These are phyloP conservation scores for Xylaria sp. DNA, from an alignment of 2,329 filamentous ascomycete species.

Conservation along the genomic window DNA sequence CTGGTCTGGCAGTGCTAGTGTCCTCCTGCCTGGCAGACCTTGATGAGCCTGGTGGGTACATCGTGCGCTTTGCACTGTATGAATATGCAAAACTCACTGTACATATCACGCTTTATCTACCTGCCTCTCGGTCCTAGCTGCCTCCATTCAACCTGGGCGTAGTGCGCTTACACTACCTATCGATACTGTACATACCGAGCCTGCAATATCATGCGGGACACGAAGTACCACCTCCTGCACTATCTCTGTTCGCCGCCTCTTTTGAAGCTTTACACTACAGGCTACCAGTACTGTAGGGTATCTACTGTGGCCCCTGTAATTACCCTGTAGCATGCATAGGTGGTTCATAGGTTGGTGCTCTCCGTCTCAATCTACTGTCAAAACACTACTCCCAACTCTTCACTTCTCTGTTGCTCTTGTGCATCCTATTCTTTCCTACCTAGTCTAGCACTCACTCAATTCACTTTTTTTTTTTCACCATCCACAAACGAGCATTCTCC, in stretches of 20 bases:
- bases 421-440: constrained; percentile 33
- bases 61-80: neutral
- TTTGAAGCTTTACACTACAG: neutral
- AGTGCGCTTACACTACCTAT: neutral
- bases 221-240: neutral
- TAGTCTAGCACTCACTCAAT: constrained; percentile 24
- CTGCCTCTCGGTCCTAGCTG: neutral
- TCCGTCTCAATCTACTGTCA: constrained; percentile 10
- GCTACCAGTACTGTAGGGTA: neutral
- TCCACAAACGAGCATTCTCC: constrained; percentile 34
- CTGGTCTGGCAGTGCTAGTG: constrained; percentile 3
- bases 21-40: neutral
- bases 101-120: neutral
- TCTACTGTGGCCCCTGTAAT: constrained; percentile 7
- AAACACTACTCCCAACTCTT: constrained; percentile 33
- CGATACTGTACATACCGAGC: neutral
- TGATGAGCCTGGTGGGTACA: constrained; percentile 7
- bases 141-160: neutral
- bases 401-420: constrained; percentile 35
- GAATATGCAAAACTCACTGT: neutral
- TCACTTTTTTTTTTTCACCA: constrained; percentile 29
- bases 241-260: neutral
- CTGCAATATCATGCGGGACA: neutral
- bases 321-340: neutral
- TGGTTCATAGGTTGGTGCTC: neutral